Base-by-base conservation (phyloP, 2,329 filamentous ascomycete genomes). In the Fusarium heterosporum region DNA sequence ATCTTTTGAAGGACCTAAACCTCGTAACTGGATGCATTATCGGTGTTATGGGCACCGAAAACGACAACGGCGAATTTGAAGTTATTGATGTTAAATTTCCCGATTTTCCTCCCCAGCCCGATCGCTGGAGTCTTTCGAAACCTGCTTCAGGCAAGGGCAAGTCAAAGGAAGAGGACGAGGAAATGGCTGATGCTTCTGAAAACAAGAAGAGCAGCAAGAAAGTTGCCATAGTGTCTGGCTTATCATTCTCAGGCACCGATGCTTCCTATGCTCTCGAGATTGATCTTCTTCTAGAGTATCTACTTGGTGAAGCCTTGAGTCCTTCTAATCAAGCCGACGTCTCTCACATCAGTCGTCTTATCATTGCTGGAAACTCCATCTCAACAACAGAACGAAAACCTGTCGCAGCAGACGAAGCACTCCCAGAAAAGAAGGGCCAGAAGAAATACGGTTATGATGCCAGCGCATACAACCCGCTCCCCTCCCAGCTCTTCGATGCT, bases 391-490 rank as follows among this genome's bases (percentile, higher is more conserved):
- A 78, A 4, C 77, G 77, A n/a, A 74, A 75, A 38, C 68, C 71
- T 4, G 75, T 80, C 16, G 40, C 64, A 22, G 59, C 55, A n/a
- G 62, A 56, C 63, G 75, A 83, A 61, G 75, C 83, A 74, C 69
- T 73, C 1, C 68, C 72, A 43, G 79, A 84, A 71, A 88, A 84
- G 74, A 83, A 80, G 61, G 71, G 73, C 3, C 62, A 84, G 49
- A 97, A 93, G 77, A 97, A 96, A 76, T 98, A 97, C 79, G 95
- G 96, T 61, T 98, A 98, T 80, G 96, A 99, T 77, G 89, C 92
- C 57, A 89, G 90, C 54, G 80, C 91, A 1, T 99, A 97, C 82
- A 97, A 99, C 75, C 85, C 95, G 3, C 83, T 91, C 2, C 96
- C 96, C 1, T 93, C 93, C 4, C 88, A 91, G 56, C 89, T 92